Evolutionary conservation across 163 green algal genomes (phyloP), one percentile per base, ranked within the genome.

Genomic region (Volvox carteri): DNA sequence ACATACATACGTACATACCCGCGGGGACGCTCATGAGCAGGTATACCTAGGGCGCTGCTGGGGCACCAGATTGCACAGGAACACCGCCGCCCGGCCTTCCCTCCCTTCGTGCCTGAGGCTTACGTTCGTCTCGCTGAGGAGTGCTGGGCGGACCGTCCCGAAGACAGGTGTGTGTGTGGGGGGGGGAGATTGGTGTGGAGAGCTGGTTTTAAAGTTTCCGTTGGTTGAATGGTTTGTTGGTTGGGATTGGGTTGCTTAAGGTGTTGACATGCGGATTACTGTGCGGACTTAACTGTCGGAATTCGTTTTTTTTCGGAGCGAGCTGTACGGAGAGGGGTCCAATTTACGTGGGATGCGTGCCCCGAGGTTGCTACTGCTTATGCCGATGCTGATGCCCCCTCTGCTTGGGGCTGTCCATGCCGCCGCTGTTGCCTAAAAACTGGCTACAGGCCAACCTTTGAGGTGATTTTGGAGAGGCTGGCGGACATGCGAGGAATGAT

Each of bases 391-490:
- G n/a, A n/a, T n/a, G n/a, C n/a, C n/a, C n/a, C n/a, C n/a, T n/a
- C n/a, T n/a, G n/a, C n/a, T n/a, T n/a, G n/a, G n/a, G n/a, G n/a
- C n/a, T n/a, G n/a, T n/a, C n/a, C n/a, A n/a, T 73, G 25, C n/a
- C 25, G 39, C 0, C 6, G 35, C 19, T 78, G 39, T 9, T 52
- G 4, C 70, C n/a, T 11, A 30, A 25, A 4, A 35, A 5, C 37
- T 30, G 18, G 11, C 60, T 44, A 79, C 81, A 91, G 81, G 81
- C 81, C 81, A 16, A 62, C 33, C 1, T 88, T 88, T 35, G 81
- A 88, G 67, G 23, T 19, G 5, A 80, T 88, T 25, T 37, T 88
- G 48, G 67, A 80, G 67, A 21, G 68, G 0, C 50, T 88, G 7
- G 25, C 23, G 21, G 37, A 30, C 19, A 81, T 88, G 81, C 33